phyloP scores from a whole-genome alignment of 2,329 filamentous ascomycete genomes.

The Sarocladium strictum region DNA sequence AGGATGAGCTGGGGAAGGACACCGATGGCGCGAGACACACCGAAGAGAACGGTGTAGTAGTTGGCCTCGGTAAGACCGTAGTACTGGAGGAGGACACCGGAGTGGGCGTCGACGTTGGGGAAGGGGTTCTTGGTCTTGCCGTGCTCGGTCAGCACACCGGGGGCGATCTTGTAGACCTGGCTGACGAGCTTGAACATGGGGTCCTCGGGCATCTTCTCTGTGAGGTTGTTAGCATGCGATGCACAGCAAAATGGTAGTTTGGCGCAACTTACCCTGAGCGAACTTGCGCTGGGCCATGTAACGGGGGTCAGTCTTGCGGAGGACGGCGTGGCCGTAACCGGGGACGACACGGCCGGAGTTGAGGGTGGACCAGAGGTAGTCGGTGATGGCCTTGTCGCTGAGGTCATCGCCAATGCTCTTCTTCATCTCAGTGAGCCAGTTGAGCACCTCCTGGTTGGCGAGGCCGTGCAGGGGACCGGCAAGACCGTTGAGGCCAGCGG shows the following conservation, averaged over 20 bases:
- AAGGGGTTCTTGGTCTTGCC: slow-evolving; percentile 99
- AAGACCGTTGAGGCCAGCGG: slow-evolving; percentile 95
- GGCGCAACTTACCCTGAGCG: slow-evolving; percentile 52
- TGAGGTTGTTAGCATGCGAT: slow-evolving; percentile 21
- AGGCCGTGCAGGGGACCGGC: slow-evolving; percentile 97
- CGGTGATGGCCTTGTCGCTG: slow-evolving; percentile 91
- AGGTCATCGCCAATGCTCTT: slow-evolving; percentile 87
- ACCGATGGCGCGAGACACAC: slow-evolving; percentile 96
- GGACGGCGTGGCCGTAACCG: slow-evolving; percentile 96
- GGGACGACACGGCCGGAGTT: slow-evolving; percentile 94
- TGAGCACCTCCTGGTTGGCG: slow-evolving; percentile 98
- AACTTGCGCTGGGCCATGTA: slow-evolving; percentile 99
- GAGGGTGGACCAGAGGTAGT: slow-evolving; percentile 98
- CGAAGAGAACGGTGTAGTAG: slow-evolving; percentile 99
- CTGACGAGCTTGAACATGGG: slow-evolving; percentile 99
- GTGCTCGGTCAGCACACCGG: slow-evolving; percentile 95
- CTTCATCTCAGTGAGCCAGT: slow-evolving; percentile 99
- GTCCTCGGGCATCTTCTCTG: slow-evolving; percentile 84
- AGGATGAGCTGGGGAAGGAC: slow-evolving; percentile 99
- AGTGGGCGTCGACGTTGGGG: slow-evolving; percentile 99
- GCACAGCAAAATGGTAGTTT: not conserved
- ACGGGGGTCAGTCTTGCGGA: slow-evolving; percentile 98
- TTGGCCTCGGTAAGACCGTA: slow-evolving; percentile 97
- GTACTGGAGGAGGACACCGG: slow-evolving; percentile 98
- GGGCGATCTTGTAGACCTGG: slow-evolving; percentile 99